Percentiles rank a stretch among this genome's conserved stretches.
These are phyloP conservation scores for Cyberlindnera petersonii DNA, from an alignment of 805 yeast genomes.

Conservation along the genomic window DNA sequence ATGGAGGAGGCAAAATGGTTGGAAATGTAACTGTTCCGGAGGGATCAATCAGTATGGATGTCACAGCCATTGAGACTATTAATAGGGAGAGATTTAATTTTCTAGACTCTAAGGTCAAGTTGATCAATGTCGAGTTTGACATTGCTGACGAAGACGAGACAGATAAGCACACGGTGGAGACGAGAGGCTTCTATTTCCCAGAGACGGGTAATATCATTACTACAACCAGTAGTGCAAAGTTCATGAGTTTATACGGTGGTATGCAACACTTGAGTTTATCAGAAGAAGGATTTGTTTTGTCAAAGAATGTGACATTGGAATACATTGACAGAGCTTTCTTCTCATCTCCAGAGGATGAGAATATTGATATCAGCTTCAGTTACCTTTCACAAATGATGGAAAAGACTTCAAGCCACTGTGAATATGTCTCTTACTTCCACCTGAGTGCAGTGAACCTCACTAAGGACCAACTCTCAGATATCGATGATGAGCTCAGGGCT, in stretches of 20 bases:
- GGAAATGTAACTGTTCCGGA: conserved; percentile 33
- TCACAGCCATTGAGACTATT: conserved; percentile 19
- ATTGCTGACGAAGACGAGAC: conserved; percentile 43
- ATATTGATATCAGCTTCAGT: conserved; percentile 24
- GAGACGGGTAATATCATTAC: conserved; percentile 59
- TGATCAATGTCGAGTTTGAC: conserved; percentile 33
- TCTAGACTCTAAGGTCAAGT: conserved; percentile 35
- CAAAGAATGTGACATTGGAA: conserved; percentile 42
- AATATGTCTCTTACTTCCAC: conserved; percentile 65
- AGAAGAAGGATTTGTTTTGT: conserved; percentile 39
- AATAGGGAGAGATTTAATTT: conserved; percentile 29
- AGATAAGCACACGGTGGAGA: conserved; percentile 44
- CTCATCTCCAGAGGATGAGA: conserved; percentile 14
- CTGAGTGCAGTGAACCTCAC: conserved; percentile 56
- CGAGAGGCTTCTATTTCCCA: conserved; percentile 65
- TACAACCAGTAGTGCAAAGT: conserved; percentile 59
- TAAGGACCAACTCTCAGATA: conserved; percentile 47
- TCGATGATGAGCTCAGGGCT: conserved; percentile 66
- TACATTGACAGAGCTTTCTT: conserved; percentile 39
- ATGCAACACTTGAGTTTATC: conserved; percentile 49
- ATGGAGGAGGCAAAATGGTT: conserved; percentile 1
- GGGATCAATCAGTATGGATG: conserved; percentile 28
- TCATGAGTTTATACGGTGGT: conserved; percentile 55
- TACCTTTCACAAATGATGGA: conserved; percentile 28
- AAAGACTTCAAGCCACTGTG: conserved; percentile 50